These are phyloP conservation scores for Xylariaceae sp. DNA, from an alignment of 2,329 filamentous ascomycete species.

Conservation along the genomic window DNA sequence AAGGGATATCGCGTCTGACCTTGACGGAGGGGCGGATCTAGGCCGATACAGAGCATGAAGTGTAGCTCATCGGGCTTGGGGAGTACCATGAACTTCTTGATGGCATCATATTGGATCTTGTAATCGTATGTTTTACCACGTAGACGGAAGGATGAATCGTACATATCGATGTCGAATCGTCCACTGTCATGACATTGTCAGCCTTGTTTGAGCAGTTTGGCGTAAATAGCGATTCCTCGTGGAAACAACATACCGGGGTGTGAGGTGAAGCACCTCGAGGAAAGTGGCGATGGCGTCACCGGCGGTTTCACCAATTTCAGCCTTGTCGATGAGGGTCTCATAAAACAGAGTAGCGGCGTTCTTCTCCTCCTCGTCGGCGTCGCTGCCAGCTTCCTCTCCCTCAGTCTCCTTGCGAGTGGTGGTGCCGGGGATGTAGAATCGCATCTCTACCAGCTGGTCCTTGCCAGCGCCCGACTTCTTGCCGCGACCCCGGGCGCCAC, in stretches of 20 bases:
- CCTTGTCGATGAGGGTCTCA: conserved; percentile 95
- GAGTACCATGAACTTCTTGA: conserved; percentile 98
- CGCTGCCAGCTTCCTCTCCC: conserved; percentile 68
- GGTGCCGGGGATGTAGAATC: conserved; percentile 95
- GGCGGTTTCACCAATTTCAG: conserved; percentile 98
- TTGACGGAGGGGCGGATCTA: conserved; percentile 92
- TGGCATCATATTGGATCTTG: conserved; percentile 96
- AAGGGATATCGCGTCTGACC: conserved; percentile 98
- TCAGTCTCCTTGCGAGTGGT: conserved; percentile 73
- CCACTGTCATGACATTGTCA: conserved; percentile 56
- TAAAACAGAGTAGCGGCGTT: conserved; percentile 98
- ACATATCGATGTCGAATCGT: conserved; percentile 99
- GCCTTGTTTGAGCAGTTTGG: neutral
- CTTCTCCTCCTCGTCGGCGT: conserved; percentile 73
- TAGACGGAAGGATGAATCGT: conserved; percentile 93
- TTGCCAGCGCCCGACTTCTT: conserved; percentile 85
- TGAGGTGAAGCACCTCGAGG: conserved; percentile 93
- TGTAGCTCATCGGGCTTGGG: conserved; percentile 98
- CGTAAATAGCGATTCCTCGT: too few species aligned
- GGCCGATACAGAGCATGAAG: conserved; percentile 87
- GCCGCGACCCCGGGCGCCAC: conserved; percentile 70
- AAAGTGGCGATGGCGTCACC: conserved; percentile 98
- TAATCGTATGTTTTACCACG: conserved; percentile 99
- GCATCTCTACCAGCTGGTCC: conserved; percentile 96
- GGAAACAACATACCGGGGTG: conserved; percentile 62